Base-by-base conservation (phyloP, 2,329 filamentous ascomycete genomes). In the Aureobasidium subglaciale region DNA sequence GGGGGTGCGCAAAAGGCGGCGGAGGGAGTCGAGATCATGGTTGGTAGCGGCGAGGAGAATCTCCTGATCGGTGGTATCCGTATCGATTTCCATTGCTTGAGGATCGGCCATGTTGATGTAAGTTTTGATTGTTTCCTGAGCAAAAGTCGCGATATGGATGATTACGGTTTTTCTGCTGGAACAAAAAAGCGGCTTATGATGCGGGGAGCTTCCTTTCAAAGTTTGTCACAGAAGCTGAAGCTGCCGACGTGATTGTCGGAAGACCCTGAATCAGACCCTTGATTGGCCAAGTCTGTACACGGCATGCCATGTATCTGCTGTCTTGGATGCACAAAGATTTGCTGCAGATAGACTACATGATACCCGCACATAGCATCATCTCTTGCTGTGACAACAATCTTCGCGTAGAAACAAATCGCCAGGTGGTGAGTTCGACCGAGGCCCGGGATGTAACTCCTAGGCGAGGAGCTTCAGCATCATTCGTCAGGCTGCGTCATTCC, bases 1-100 rank as follows among this genome's bases (percentile, higher is more conserved):
- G 15, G 56, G 56, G 52, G 73, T 78, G 64, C 80, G 77, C 59
- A 95, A 80, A 7, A 95, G 80, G 56, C 80, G 78, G 68, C 85
- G 85, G 38, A 96, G 79, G 48, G 79, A 78, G 32, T 78, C 70
- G 58, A 85, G 71, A 68, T 96, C 79, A 70, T 88, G 85, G 62
- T 85, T 78, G 5, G 84, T 78, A 32, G 85, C 78, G 20, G 83
- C 83, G 45, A 86, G 78, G 54, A 88, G 79, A 61, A 87, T 80
- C 59, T 81, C 77, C 70, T 86, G 82, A 16, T 69, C 71, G 55
- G 67, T 67, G 1, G 75, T 72, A 61, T 77, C 73, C 7, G 70
- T 70, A 58, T 77, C 70, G 49, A 70, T 55, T 27, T 58, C 60
- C 46, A 63, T 57, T 22, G 58, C 59, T 29, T 61, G 56, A 5